These are phyloP conservation scores for Stachybotrys chlorohalonatus DNA, from an alignment of 2,329 filamentous ascomycete species.

Conservation along the genomic window DNA sequence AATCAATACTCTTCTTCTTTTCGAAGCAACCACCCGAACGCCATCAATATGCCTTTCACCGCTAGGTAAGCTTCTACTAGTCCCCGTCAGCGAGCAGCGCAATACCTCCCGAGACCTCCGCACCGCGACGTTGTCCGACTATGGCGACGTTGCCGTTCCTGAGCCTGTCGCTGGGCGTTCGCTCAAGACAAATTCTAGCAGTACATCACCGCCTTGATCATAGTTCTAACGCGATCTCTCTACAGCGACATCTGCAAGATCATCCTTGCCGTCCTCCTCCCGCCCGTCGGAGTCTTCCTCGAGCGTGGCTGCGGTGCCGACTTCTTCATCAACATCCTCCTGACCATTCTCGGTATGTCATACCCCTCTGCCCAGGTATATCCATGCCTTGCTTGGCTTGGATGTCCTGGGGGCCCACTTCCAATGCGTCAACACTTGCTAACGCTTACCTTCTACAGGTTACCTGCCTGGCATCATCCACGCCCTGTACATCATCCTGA, in stretches of 20 bases:
- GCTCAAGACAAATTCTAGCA: no score
- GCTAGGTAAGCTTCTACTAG: conserved; percentile 34
- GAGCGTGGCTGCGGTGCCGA: conserved; percentile 84
- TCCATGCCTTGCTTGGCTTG: background rate
- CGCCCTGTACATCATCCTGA: conserved; percentile 87
- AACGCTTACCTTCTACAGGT: conserved; percentile 21
- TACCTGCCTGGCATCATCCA: conserved; percentile 81
- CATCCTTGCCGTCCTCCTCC: conserved; percentile 82
- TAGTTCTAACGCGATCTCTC: conserved; percentile 2
- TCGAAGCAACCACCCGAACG: background rate
- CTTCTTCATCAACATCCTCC: conserved; percentile 84
- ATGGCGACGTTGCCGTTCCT: background rate
- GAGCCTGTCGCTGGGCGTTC: background rate
- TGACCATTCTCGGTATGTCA: conserved; percentile 60
- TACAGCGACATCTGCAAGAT: conserved; percentile 52
- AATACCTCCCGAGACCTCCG: background rate
- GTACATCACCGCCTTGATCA: no score
- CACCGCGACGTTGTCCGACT: background rate
- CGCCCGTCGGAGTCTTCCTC: conserved; percentile 87
- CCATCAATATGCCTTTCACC: conserved; percentile 48
- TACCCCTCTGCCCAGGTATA: background rate
- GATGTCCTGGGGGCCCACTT: conserved; percentile 26
- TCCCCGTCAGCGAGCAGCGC: background rate
- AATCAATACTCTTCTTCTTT: background rate
- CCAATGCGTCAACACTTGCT: conserved; percentile 1